phyloP scores from a whole-genome alignment of 208 protist species.

The Plasmodiophora brassicae region DNA sequence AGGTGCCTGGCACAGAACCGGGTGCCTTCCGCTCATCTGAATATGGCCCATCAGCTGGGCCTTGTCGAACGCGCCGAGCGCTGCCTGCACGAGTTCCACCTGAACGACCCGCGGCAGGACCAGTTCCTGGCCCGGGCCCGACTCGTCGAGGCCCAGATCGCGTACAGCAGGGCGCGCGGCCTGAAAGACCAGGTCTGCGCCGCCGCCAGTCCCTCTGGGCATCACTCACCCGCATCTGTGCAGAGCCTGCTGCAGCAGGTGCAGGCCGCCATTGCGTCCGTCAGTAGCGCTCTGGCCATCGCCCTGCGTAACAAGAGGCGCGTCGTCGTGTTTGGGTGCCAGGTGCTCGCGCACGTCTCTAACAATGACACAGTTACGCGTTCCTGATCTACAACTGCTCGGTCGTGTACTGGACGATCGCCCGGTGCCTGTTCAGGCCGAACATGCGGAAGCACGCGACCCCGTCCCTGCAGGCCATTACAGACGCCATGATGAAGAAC shows the following conservation, averaged over 20 bases:
- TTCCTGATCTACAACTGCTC: conserved; percentile 30
- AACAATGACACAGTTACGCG: not conserved
- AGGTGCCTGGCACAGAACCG: too few relatives aligned
- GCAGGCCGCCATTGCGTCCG: not conserved
- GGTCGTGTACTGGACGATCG: not conserved
- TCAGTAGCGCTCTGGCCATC: not conserved
- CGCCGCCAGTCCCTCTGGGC: not conserved
- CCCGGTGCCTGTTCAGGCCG: not conserved
- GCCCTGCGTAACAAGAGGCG: not conserved
- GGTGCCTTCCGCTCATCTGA: too few relatives aligned
- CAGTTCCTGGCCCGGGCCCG: not conserved
- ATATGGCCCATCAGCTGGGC: too few relatives aligned
- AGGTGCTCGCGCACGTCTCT: too few relatives aligned
- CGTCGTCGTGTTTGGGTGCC: not conserved
- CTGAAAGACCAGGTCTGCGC: not conserved
- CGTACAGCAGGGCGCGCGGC: not conserved
- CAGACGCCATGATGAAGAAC: not conserved
- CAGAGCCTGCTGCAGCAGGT: not conserved
- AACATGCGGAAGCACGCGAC: not conserved
- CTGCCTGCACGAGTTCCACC: not conserved
- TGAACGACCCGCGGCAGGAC: not conserved
- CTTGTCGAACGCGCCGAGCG: not conserved
- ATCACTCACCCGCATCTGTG: not conserved
- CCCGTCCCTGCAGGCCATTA: not conserved
- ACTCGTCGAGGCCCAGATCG: not conserved